Base-by-base conservation (phyloP, 1,139 yeast genomes). In the Nakaseomyces sp. region DNA sequence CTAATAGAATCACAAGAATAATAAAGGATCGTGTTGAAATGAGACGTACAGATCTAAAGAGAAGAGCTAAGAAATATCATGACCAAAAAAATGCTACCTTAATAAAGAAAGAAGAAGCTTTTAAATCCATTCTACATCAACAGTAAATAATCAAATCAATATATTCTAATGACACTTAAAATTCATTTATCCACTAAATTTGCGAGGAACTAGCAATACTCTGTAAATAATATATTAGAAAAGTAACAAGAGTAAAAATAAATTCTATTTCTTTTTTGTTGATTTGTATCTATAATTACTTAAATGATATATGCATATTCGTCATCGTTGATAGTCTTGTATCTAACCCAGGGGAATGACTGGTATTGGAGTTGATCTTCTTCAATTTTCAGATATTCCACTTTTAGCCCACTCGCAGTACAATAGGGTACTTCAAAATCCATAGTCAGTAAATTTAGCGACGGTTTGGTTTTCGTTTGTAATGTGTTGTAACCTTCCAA, bases 311-410 rank as follows among this genome's bases (percentile, higher is more conserved):
- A 61, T 33, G 61, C 60, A 43, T 65, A 66, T 40, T 67, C 71
- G 13, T 64, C 64, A 43, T 71, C 83, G 47, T 73, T 73, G 54
- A 73, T 70, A 9, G 83, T 77, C 47, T 78, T 73, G 58, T 83
- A 83, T 47, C 86, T 70, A 2, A 83, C 86, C 94, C 94, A 83
- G 0, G 93, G 91, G 58, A 83, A 82, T 20, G 85, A 75, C 53
- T 83, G 88, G 56, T 81, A 81, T 52, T 77, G 78, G 46, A 82
- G 66, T 53, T 75, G 75, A 10, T 80, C 78, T 57, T 83, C 93
- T 43, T 76, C 75, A 43, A 83, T 79, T 54, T 84, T 75, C 55
- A 83, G 68, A 60, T 79, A 83, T 47, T 83, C 79, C 24, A 83
- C 81, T 57, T 81, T 84, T 45, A 83, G 68, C 1, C 88, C 89